Base-by-base conservation (phyloP, 768 basidiomycete species). In the Tricholoma sp. region DNA sequence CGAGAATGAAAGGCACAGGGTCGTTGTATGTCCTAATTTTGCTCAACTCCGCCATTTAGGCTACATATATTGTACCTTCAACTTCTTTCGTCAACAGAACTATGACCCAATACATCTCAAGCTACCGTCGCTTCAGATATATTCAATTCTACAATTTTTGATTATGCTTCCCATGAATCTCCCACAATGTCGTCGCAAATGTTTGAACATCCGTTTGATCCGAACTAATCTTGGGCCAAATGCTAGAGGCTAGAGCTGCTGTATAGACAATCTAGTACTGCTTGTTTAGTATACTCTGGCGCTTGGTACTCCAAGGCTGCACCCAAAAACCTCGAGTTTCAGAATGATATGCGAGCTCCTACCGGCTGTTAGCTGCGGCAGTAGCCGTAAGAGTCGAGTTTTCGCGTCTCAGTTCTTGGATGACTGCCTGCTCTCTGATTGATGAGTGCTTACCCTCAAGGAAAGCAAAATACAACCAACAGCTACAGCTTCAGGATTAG, bases 401-500 rank as follows among this genome's bases (percentile, higher is more conserved):
- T 71, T 93, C 91, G 53, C 86, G 76, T 54, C 90, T 79, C 17
- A 94, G 81, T 68, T 93, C 91, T 65, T 89, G 89, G 53, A 94
- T 83, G 3, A 94, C 90, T 34, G 87, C 89, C 91, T 94, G 59
- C 29, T 59, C 49, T 57, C 57, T 51, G 59, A 51, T 50, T 61
- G 34, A 54, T 57, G n/a, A 33, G 51, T 31, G 47, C 24, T 34
- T 18, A 20, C 17, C 33, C 10, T 49, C 24, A 54, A 29, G 36
- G 36, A 39, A 45, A 20, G 31, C 44, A 33, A n/a, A 66, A 44
- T 44, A 53, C 53, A 34, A 63, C 70, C 54, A 67, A 95, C 94
- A 63, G 93, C 94, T 47, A 96, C 77, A 0, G 92, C 93, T 65
- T 95, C 92, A 10, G 94, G 91, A 69, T 95, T 96, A 48, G 89